Evolutionary conservation across 75 land plant species (phyloP), one percentile per base, ranked within the genome.

Genomic region (Selaginella tamariscina): DNA sequence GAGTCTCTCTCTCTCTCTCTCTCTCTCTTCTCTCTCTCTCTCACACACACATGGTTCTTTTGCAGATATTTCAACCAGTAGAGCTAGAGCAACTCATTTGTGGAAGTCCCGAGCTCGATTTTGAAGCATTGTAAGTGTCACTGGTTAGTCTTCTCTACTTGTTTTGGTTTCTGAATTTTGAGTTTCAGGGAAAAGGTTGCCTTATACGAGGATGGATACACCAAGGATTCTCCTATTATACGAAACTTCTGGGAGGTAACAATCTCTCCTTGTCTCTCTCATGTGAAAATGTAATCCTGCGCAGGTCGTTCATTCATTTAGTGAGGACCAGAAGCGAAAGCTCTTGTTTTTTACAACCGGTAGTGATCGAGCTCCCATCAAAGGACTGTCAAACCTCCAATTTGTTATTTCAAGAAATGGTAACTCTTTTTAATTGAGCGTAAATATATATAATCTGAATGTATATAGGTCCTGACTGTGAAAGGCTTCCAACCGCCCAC

Each of bases 301-400:
- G n/a, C 71, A 70, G 71, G 56, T 72, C 24, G 71, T 72, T 5
- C 74, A 72, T 55, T 72, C 74, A 20, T 55, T 72, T 1, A 70
- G 54, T 20, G 54, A 72, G 28, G 72, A 72, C 27, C 30, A 72
- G 56, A 72, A 67, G 55, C 67, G 23, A 31, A 72, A 72, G 32
- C 73, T 72, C 21, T 70, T 72, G 30, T 72, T 67, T 49, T 72
- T 72, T 68, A 55, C 29, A 33, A 72, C 74, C 0, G 74, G 74
- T 32, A 68, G 74, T 31, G 74, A 72, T 68, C 74, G 74, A 68
- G 74, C 72, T 31, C 74, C 74, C 0, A 72, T 72, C 54, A 72
- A 72, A 33, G 74, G 74, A 29, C 74, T 72, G 31, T 70, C 74
- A 30, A 72, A 72, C 32, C 71, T 72, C 13, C 74, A 70, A 31